Evolutionary conservation across 495 filamentous ascomycete species (phyloP).

Genomic region (Penicillium salamii): DNA sequence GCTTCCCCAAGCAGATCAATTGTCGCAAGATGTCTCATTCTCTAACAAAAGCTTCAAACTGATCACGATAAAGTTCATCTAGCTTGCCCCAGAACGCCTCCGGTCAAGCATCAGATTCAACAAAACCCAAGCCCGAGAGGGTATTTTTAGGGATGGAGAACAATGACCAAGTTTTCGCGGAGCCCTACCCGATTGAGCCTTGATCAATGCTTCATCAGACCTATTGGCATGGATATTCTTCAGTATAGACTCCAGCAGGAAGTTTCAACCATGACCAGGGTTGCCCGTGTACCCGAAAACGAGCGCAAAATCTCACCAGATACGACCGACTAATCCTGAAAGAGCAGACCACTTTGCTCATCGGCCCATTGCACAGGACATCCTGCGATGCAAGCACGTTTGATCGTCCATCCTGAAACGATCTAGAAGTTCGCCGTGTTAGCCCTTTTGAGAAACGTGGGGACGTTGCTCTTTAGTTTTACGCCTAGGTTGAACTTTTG

Average conservation of each 20-base stretch:
- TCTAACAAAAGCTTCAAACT: slow-evolving; percentile 4
- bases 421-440: slow-evolving; percentile 34
- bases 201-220: background rate
- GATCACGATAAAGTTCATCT: background rate
- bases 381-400: slow-evolving; percentile 16
- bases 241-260: slow-evolving; percentile 15
- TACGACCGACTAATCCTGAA: background rate
- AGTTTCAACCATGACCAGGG: slow-evolving; percentile 15
- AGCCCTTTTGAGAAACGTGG: slow-evolving; percentile 13
- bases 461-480: slow-evolving; percentile 1
- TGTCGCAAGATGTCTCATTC: slow-evolving; percentile 16
- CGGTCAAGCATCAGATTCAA: background rate
- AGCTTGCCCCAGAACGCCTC: background rate
- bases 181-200: slow-evolving; percentile 2
- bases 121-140: background rate
- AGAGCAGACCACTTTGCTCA: background rate
- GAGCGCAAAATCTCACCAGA: background rate
- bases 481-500: background rate
- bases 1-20: background rate
- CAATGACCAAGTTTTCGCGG: background rate
- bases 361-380: slow-evolving; percentile 15
- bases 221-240: background rate
- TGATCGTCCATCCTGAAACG: slow-evolving; percentile 42
- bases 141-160: background rate
- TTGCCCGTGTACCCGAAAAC: background rate